Percentiles rank a stretch among this genome's conserved stretches.
phyloP scores from a whole-genome alignment of 495 filamentous ascomycete genomes.

The Ascodesmis nigricans region DNA sequence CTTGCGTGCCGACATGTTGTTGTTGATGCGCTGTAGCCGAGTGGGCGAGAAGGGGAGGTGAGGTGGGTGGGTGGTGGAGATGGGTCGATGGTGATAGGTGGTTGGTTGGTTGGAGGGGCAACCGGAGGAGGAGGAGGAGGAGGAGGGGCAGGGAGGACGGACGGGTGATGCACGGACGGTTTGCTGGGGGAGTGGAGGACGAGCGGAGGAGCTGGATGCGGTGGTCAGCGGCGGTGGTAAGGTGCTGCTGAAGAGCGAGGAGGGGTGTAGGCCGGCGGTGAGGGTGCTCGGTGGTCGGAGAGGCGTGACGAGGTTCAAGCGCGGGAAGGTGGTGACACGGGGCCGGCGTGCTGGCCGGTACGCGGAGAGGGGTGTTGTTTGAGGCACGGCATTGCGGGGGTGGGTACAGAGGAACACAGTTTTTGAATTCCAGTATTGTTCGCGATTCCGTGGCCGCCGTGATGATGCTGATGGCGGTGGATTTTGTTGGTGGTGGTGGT shows the following conservation, averaged over 20 bases:
- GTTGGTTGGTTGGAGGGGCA: constrained; percentile 8
- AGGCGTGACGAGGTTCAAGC: too few relatives aligned
- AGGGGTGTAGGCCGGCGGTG: constrained; percentile 15
- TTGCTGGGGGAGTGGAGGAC: constrained; percentile 5
- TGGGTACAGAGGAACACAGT: too few relatives aligned
- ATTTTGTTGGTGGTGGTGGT: too few relatives aligned
- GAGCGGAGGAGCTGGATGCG: constrained; percentile 7
- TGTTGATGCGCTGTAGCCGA: constrained; percentile 16
- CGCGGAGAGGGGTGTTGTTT: too few relatives aligned
- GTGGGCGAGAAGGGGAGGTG: constrained; percentile 12
- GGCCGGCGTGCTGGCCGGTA: too few relatives aligned
- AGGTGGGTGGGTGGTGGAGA: too few relatives aligned
- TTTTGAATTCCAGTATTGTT: too few relatives aligned
- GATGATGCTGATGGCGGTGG: too few relatives aligned
- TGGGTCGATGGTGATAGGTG: constrained; percentile 7
- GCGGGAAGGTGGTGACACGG: too few relatives aligned
- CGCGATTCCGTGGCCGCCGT: too few relatives aligned
- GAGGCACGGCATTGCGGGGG: too few relatives aligned
- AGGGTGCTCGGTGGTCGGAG: constrained; percentile 12
- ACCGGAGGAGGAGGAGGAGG: constrained; percentile 4
- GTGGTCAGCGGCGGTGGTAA: constrained; percentile 1
- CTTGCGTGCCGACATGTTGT: constrained; percentile 76
- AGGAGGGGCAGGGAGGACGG: constrained; percentile 1
- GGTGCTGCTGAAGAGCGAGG: constrained; percentile 6
- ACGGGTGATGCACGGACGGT: constrained; percentile 5